A percentile compares a stretch with the other conserved stretches of the same genome.
phyloP scores from a whole-genome alignment of 1,284 basidiomycete genomes.

The Pseudozyma pruni region DNA sequence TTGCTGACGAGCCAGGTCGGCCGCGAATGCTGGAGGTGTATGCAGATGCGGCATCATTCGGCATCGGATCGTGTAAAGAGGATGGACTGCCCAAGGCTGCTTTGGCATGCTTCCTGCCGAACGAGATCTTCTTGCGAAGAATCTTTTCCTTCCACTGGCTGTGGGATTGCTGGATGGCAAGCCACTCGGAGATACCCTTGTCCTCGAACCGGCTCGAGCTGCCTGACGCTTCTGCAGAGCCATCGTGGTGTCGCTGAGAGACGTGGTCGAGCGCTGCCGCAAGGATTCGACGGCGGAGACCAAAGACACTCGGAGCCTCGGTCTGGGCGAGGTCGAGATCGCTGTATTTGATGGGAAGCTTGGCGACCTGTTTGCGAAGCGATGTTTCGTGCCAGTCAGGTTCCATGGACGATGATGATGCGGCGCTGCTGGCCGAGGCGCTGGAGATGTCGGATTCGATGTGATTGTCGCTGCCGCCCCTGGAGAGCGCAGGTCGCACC shows the following conservation, averaged over 20 bases:
- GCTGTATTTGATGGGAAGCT: conserved; percentile 27
- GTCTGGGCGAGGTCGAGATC: conserved; percentile 28
- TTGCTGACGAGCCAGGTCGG: conserved; percentile 8
- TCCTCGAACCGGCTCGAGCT: conserved; percentile 7
- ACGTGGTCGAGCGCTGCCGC: conserved; percentile 36
- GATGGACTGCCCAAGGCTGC: conserved; percentile 4
- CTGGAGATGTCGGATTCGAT: conserved; percentile 41
- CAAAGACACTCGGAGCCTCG: conserved; percentile 40
- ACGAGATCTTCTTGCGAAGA: conserved; percentile 37
- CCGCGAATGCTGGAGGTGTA: background rate
- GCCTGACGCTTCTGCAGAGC: background rate
- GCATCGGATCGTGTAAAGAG: conserved; percentile 25
- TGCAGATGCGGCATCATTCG: background rate
- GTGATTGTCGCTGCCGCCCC: conserved; percentile 12
- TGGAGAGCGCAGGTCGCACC: background rate
- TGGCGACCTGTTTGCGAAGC: conserved; percentile 37
- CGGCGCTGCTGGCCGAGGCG: conserved; percentile 15
- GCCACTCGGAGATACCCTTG: conserved; percentile 21
- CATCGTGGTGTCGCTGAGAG: conserved; percentile 1
- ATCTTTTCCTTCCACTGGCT: conserved; percentile 33
- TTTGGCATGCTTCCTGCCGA: conserved; percentile 25
- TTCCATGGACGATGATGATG: conserved; percentile 32
- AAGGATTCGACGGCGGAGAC: conserved; percentile 34
- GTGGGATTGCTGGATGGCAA: conserved; percentile 3
- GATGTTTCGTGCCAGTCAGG: conserved; percentile 33